Percentiles rank a stretch among this genome's conserved stretches.
These are phyloP conservation scores for Berkeleyomyces rouxiae DNA, from an alignment of 2,329 filamentous ascomycete genomes.

Conservation along the genomic window DNA sequence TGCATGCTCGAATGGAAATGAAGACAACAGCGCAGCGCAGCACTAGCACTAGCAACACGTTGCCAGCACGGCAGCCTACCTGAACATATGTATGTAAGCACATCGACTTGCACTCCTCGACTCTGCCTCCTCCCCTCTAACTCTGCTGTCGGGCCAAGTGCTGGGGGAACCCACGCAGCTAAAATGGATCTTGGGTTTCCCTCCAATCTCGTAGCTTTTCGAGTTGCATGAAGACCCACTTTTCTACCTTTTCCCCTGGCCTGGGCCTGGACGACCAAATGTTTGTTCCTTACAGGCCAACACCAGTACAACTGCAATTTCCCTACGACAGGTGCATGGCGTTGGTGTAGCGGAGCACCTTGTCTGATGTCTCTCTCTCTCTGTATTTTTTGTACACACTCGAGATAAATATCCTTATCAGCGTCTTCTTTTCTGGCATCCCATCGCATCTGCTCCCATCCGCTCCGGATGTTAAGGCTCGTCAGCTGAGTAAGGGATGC, in stretches of 20 bases:
- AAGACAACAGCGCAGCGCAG: not conserved
- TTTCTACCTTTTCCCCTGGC: constrained; percentile 1
- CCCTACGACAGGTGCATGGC: no score
- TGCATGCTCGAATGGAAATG: not conserved
- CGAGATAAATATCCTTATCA: not conserved
- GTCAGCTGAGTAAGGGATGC: not conserved
- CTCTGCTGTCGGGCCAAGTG: not conserved
- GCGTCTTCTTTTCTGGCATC: not conserved
- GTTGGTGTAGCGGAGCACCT: no score
- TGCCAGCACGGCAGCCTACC: no score
- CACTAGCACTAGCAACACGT: not conserved
- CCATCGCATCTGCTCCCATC: not conserved
- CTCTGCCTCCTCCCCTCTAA: not conserved
- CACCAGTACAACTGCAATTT: not conserved
- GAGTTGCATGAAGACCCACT: constrained; percentile 1
- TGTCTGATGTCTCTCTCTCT: no score
- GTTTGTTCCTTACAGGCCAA: not conserved
- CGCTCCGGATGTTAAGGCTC: not conserved
- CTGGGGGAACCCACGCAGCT: not conserved
- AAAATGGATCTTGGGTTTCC: not conserved
- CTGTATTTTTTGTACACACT: no score
- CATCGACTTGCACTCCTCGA: not conserved
- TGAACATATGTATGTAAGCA: not conserved
- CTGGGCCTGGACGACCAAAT: not conserved
- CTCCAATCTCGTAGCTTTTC: constrained; percentile 6